Evolutionary conservation across 345 rosid genomes (phyloP).

Genomic region (Sapria himalayana): DNA sequence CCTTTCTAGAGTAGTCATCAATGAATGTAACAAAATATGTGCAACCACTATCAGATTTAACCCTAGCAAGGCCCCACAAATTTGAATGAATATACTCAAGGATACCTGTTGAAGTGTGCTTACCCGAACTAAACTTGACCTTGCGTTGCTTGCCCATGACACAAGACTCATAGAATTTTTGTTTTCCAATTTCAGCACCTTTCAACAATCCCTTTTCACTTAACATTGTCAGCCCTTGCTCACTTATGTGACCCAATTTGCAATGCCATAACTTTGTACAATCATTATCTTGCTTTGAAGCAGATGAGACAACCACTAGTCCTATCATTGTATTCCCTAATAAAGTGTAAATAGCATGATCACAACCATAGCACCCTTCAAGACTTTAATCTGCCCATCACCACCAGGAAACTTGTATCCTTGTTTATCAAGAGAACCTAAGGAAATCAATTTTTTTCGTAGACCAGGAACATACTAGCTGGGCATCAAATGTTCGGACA

Average conservation of each 20-base stretch:
- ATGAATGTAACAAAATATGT: neutral
- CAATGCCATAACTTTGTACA: neutral
- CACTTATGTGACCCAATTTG: slow-evolving; percentile 1
- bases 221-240: neutral
- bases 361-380: neutral
- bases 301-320: neutral
- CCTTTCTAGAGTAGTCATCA: neutral
- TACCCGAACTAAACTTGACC: neutral
- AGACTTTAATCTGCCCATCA: neutral
- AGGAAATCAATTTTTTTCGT: neutral
- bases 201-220: neutral
- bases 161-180: neutral
- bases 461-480: neutral
- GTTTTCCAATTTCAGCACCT: neutral
- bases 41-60: neutral
- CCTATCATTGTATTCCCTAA: neutral
- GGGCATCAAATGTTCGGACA: neutral
- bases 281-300: neutral
- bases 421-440: neutral
- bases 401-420: neutral
- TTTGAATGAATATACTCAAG: slow-evolving; percentile 2
- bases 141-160: neutral
- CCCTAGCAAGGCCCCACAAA: neutral
- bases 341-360: neutral
- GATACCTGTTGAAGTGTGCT: neutral